A percentile compares a stretch with the other conserved stretches of the same genome.
These are phyloP conservation scores for Xylaria grammica DNA, from an alignment of 495 filamentous ascomycete species.

Conservation along the genomic window DNA sequence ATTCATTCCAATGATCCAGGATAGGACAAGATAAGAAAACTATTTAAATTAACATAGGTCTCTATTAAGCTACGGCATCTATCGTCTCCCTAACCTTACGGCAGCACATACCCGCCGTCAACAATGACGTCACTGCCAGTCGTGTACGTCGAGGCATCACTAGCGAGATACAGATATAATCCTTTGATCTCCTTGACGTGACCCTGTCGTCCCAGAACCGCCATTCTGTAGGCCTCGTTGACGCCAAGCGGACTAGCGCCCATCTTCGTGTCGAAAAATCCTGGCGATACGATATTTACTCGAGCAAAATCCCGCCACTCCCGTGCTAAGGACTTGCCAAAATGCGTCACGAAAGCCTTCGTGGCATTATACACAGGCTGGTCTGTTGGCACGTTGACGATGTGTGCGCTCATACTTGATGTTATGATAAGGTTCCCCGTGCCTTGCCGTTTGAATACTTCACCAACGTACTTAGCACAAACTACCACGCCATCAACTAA, in stretches of 20 bases:
- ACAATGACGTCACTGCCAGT: constrained; percentile 68
- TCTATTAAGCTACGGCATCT: not conserved
- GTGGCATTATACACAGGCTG: constrained; percentile 68
- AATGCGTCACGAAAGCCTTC: constrained; percentile 60
- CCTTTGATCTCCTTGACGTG: constrained; percentile 35
- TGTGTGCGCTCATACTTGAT: constrained; percentile 65
- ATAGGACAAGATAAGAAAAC: too few species aligned
- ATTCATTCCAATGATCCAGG: too few species aligned
- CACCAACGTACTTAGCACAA: constrained; percentile 55
- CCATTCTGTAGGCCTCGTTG: constrained; percentile 43
- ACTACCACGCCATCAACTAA: constrained; percentile 61
- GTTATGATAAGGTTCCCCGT: constrained; percentile 49
- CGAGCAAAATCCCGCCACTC: constrained; percentile 76
- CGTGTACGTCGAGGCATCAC: constrained; percentile 66
- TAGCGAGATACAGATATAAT: constrained; percentile 59
- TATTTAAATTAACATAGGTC: not conserved
- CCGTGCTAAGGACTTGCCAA: constrained; percentile 62
- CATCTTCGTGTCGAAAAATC: constrained; percentile 35
- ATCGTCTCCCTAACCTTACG: not conserved
- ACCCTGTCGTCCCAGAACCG: constrained; percentile 36
- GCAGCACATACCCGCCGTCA: constrained; percentile 52
- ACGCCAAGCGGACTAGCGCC: constrained; percentile 36
- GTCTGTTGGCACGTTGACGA: constrained; percentile 68
- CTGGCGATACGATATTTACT: constrained; percentile 59
- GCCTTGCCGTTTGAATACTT: constrained; percentile 51